phyloP scores from a whole-genome alignment of 768 basidiomycete genomes.

The Phlebiopsis gigantea region DNA sequence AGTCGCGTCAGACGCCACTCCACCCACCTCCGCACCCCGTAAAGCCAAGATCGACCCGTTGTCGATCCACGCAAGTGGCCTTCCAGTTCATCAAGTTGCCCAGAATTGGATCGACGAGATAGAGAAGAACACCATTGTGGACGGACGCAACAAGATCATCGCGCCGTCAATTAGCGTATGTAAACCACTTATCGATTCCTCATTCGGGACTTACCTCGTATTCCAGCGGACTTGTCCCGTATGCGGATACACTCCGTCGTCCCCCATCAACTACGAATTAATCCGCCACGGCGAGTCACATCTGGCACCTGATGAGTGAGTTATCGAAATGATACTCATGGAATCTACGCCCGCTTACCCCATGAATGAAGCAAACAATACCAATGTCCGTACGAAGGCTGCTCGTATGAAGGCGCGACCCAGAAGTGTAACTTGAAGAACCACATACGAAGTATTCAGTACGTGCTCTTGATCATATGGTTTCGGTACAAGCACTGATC shows the following conservation, averaged over 20 bases:
- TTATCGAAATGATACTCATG: not conserved
- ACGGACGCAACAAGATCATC: not conserved
- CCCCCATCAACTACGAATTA: not conserved
- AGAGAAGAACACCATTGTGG: not conserved
- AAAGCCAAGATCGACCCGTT: not conserved
- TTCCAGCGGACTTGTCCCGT: not conserved
- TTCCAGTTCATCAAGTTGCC: not conserved
- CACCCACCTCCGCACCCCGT: not conserved
- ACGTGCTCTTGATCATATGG: not conserved
- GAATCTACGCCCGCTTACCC: not conserved
- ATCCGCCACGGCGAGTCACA: not conserved
- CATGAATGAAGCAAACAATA: not conserved
- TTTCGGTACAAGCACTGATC: not conserved
- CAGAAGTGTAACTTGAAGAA: not conserved
- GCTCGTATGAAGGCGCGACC: not conserved
- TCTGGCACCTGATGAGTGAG: not conserved
- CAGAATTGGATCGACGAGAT: not conserved
- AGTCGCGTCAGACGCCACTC: not conserved
- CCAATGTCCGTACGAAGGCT: not conserved
- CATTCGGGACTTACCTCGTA: not conserved
- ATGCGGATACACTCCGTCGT: not conserved
- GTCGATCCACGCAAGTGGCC: not conserved
- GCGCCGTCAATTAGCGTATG: not conserved
- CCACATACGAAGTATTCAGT: not conserved
- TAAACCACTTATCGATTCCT: not conserved